Base-by-base conservation (phyloP, 2,329 filamentous ascomycete genomes). In the Venturia nashicola region DNA sequence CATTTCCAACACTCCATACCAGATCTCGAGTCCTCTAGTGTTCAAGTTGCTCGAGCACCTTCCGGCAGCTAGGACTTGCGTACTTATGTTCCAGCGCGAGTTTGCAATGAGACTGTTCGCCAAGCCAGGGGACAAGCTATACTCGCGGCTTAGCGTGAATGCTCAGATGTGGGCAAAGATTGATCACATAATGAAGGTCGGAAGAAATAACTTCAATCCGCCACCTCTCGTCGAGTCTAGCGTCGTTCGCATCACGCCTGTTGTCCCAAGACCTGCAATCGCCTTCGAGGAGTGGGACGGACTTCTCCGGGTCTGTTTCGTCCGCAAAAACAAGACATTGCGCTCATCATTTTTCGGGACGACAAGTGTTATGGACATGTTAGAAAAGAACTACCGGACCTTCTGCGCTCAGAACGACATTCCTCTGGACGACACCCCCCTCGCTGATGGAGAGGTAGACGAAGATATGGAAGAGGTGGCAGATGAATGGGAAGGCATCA, bases 21-120 rank as follows among this genome's bases (percentile, higher is more conserved):
- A 87, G 81, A 97, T 97, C 72, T 96, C 90, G 12, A 91, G 87
- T 67, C 94, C 93, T 2, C 80, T 99, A 59, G 91, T 94, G 61
- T 97, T 97, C 82, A 87, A 93, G 76, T 85, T 97, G 59, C 83
- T 97, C 61, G 84, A 89, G 36, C 86, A 93, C 67, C 86, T 85
- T 5, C 91, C 91, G 54, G 87, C 91, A 0, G 94, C 94, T 0
- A 81, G 93, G 42, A 86, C 85, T 66, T 92, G 88, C 69, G 85
- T 97, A 68, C 90, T 97, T 77, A 96, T 96, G 91, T 94, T 96
- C 71, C 93, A 97, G 79, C 86, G 91, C 72, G 93, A 97, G 77
- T 97, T 97, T 71, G 92, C 92, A 20, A 86, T 96, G 74, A 85
- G 93, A 46, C 80, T 97, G 43, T 93, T 95, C 64, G 94, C 94